Conservation (phyloP, 176 grass and related monocot species). For the Tillandsia leiboldiana region DNA sequence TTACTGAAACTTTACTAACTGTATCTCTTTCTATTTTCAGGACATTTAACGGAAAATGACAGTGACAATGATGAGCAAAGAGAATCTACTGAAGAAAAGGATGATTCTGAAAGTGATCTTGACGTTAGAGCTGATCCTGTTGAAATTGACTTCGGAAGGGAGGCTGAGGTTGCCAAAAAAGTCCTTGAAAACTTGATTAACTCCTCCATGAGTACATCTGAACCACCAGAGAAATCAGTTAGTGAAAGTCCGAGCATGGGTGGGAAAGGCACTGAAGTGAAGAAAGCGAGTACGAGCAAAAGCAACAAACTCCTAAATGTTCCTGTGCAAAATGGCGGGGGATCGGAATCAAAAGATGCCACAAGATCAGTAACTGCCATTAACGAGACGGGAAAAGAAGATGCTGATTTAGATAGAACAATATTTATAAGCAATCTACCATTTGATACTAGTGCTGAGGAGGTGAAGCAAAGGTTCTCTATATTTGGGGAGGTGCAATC, state of each 20-base stretch:
- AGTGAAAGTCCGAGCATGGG: slow-evolving; percentile 28
- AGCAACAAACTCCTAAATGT: slow-evolving; percentile 30
- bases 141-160: slow-evolving; percentile 51
- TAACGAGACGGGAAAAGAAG: slow-evolving; percentile 10
- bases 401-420: slow-evolving; percentile 54
- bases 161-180: slow-evolving; percentile 73
- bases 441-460: slow-evolving; percentile 65
- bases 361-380: slow-evolving; percentile 18
- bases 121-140: slow-evolving; percentile 26
- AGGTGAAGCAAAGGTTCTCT: slow-evolving; percentile 65
- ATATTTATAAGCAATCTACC: slow-evolving; percentile 97
- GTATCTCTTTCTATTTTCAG: slow-evolving; percentile 37
- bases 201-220: slow-evolving; percentile 40
- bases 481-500: slow-evolving; percentile 81
- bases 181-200: slow-evolving; percentile 77
- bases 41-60: slow-evolving; percentile 24
- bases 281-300: slow-evolving; percentile 13
- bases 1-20: background rate
- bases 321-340: slow-evolving; percentile 15
- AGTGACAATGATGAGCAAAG: slow-evolving; percentile 33
- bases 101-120: slow-evolving; percentile 26
- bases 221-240: slow-evolving; percentile 22
- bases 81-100: slow-evolving; percentile 37
- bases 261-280: slow-evolving; percentile 25
- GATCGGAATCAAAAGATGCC: slow-evolving; percentile 13